These are phyloP conservation scores for Stellera chamaejasme DNA, from an alignment of 345 rosid genomes.

Conservation along the genomic window DNA sequence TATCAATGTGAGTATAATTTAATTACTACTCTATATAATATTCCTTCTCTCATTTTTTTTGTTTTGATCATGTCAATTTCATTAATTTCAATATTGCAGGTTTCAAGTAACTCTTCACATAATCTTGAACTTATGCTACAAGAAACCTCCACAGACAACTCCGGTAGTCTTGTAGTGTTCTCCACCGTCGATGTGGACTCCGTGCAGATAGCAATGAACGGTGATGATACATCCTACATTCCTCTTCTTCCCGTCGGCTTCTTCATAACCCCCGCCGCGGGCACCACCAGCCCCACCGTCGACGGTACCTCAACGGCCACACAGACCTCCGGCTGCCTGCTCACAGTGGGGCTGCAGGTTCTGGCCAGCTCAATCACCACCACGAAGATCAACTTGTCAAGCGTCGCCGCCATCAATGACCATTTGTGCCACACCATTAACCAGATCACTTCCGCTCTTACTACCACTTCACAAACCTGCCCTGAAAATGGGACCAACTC, in stretches of 20 bases:
- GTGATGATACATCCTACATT: slow-evolving; percentile 65
- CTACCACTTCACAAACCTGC: slow-evolving; percentile 13
- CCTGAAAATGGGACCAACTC: slow-evolving; percentile 14
- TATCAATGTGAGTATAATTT: slow-evolving; percentile 46
- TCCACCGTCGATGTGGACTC: slow-evolving; percentile 62
- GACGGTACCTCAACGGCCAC: slow-evolving; percentile 12
- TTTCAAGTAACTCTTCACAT: slow-evolving; percentile 80
- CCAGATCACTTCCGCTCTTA: slow-evolving; percentile 56
- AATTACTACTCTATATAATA: no score
- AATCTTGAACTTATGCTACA: slow-evolving; percentile 82
- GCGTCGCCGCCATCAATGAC: slow-evolving; percentile 50
- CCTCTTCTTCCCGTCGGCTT: slow-evolving; percentile 82
- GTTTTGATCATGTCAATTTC: no score
- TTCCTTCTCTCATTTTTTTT: neutral
- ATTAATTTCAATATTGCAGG: slow-evolving; percentile 24
- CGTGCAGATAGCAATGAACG: slow-evolving; percentile 70
- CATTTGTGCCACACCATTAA: slow-evolving; percentile 60
- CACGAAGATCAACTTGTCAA: slow-evolving; percentile 67
- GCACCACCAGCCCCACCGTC: slow-evolving; percentile 9
- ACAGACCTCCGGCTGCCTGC: slow-evolving; percentile 39
- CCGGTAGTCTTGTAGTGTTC: slow-evolving; percentile 78
- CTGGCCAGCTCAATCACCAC: slow-evolving; percentile 64
- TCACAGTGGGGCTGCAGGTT: slow-evolving; percentile 79
- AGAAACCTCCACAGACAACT: slow-evolving; percentile 78
- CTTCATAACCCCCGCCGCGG: slow-evolving; percentile 38